Percentiles rank a stretch among this genome's conserved stretches.
Evolutionary conservation across 164 flowering plant species (phyloP).

Genomic region (Magnolia sinica): DNA sequence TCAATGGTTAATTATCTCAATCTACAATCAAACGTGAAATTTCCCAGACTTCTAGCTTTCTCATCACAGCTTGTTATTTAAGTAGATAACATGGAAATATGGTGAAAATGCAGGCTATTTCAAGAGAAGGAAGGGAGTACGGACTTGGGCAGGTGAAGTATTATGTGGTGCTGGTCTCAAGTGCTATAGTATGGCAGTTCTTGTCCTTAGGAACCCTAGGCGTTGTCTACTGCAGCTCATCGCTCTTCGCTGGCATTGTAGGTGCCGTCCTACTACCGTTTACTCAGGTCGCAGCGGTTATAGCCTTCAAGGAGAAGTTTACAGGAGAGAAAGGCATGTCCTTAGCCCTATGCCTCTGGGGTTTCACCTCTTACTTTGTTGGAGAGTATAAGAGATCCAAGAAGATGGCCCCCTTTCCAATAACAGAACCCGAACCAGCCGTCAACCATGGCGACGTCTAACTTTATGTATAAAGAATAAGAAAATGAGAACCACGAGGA

Average conservation of each 20-base stretch:
- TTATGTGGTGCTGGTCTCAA: slow-evolving; percentile 8
- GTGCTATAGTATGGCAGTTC: slow-evolving; percentile 10
- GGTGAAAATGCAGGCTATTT: slow-evolving; percentile 1
- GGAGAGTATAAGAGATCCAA: slow-evolving; percentile 20
- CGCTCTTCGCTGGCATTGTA: slow-evolving; percentile 3
- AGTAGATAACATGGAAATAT: background rate
- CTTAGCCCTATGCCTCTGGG: slow-evolving; percentile 12
- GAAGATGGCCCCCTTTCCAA: slow-evolving; percentile 11
- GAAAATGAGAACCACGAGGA: no score
- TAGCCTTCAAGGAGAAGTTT: slow-evolving; percentile 11
- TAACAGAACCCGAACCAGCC: slow-evolving; percentile 7
- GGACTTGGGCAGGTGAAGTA: slow-evolving; percentile 10
- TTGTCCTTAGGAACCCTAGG: background rate
- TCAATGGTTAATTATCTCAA: no score
- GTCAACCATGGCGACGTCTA: background rate
- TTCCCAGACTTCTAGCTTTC: no score
- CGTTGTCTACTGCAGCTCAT: slow-evolving; percentile 4
- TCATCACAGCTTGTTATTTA: background rate
- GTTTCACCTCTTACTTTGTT: slow-evolving; percentile 13
- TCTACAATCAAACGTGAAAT: no score
- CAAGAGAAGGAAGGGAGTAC: slow-evolving; percentile 10
- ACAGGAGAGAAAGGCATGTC: slow-evolving; percentile 14
- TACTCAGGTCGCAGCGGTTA: background rate
- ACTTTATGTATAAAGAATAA: no score
- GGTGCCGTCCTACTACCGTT: background rate